Conservation (phyloP, 768 basidiomycete genomes). For the Trametes cinnabarina region DNA sequence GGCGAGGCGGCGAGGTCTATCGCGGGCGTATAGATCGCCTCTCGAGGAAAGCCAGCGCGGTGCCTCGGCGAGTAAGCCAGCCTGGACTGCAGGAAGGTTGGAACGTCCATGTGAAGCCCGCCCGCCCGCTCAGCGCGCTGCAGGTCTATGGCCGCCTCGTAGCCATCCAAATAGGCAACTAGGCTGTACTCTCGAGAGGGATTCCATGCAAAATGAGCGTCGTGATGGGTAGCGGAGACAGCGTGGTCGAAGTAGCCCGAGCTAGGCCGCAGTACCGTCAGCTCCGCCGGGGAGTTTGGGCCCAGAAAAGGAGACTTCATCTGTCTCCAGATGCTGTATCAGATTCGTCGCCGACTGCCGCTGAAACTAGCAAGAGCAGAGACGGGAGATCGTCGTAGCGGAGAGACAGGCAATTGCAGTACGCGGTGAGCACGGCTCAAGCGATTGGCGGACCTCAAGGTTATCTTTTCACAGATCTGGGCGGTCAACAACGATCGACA, state of each 20-base stretch:
- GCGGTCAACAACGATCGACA: no score
- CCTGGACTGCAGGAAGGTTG: background rate
- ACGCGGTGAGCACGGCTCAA: background rate
- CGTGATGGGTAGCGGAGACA: background rate
- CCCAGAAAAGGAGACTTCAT: slow-evolving; percentile 13
- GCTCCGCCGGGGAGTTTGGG: slow-evolving; percentile 14
- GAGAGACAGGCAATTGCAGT: background rate
- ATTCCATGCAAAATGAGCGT: slow-evolving; percentile 4
- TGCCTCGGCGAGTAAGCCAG: slow-evolving; percentile 20
- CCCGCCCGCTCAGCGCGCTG: background rate
- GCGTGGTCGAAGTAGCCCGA: slow-evolving; percentile 17
- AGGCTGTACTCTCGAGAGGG: background rate
- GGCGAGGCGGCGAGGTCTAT: slow-evolving; percentile 8
- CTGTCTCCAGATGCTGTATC: background rate
- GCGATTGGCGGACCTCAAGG: background rate
- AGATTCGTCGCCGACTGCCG: background rate
- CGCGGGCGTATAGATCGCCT: slow-evolving; percentile 1
- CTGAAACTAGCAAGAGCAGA: background rate
- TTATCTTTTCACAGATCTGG: slow-evolving; percentile 13
- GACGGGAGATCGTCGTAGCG: background rate
- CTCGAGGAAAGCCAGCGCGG: slow-evolving; percentile 16
- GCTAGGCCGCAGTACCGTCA: background rate
- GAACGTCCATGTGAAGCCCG: slow-evolving; percentile 6
- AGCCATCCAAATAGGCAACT: background rate
- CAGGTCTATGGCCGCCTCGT: background rate